phyloP scores from a whole-genome alignment of 2,329 filamentous ascomycete genomes.

The Sarocladium kiliense region DNA sequence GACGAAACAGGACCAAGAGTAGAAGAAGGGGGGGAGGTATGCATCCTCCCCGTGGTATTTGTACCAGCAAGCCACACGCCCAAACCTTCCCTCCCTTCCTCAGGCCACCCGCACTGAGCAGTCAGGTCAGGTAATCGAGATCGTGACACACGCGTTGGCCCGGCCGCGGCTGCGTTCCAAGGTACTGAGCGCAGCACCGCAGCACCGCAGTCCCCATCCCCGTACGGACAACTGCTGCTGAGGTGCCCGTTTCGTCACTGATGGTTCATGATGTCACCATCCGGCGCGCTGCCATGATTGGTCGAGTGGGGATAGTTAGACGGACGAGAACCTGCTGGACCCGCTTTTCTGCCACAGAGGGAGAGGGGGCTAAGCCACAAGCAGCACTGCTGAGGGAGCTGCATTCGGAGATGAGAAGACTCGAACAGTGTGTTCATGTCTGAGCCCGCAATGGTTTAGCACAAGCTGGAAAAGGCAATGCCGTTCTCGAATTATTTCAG shows the following conservation, averaged over 20 bases:
- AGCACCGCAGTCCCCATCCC: not conserved
- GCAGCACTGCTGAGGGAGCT: not conserved
- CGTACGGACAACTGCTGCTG: not conserved
- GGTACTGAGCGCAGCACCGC: not conserved
- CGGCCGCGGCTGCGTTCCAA: slow-evolving; percentile 3
- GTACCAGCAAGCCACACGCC: slow-evolving; percentile 2
- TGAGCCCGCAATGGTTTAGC: too few species aligned
- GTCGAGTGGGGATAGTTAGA: not conserved
- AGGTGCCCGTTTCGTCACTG: slow-evolving; percentile 6
- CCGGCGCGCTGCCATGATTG: not conserved
- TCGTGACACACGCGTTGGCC: slow-evolving; percentile 8
- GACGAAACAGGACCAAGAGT: slow-evolving; percentile 4
- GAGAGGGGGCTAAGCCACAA: slow-evolving; percentile 5
- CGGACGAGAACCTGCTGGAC: slow-evolving; percentile 4
- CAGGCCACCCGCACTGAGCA: not conserved
- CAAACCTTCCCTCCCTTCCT: slow-evolving; percentile 1
- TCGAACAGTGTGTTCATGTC: too few species aligned
- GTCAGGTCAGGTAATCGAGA: not conserved
- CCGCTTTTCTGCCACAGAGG: slow-evolving; percentile 8
- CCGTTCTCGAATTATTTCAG: too few species aligned
- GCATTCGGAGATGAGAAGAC: slow-evolving; percentile 2
- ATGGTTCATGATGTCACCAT: slow-evolving; percentile 20
- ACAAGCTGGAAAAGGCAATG: not conserved
- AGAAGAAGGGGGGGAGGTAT: slow-evolving; percentile 2
- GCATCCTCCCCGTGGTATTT: not conserved